phyloP scores from a whole-genome alignment of 2,329 filamentous ascomycete genomes.

The Arthrobotrys sphaeroides region DNA sequence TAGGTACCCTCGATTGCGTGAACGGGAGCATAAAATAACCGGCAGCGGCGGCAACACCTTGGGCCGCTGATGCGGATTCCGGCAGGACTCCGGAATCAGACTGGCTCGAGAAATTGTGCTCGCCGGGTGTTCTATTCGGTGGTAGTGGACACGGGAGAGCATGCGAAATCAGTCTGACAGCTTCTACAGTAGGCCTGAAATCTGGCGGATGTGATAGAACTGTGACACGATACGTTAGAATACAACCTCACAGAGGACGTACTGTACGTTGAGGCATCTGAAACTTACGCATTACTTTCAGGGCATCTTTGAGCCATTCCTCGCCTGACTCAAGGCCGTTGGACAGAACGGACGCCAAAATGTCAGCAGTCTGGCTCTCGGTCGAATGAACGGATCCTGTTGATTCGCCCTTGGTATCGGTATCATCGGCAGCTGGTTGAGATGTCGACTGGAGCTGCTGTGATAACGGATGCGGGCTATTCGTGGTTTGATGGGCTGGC shows the following conservation, averaged over 20 bases:
- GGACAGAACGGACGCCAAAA: slow-evolving; percentile 38
- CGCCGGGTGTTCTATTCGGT: slow-evolving; percentile 49
- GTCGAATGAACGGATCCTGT: neutral
- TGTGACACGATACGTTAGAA: neutral
- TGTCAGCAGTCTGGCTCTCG: slow-evolving; percentile 21
- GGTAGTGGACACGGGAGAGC: slow-evolving; percentile 57
- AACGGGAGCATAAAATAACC: slow-evolving; percentile 57
- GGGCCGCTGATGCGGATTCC: slow-evolving; percentile 56
- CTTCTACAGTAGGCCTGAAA: slow-evolving; percentile 55
- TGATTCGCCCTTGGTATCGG: slow-evolving; percentile 18
- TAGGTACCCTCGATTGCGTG: slow-evolving; percentile 52
- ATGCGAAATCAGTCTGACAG: slow-evolving; percentile 57
- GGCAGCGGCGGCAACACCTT: slow-evolving; percentile 57
- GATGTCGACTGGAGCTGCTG: slow-evolving; percentile 16
- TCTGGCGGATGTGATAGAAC: slow-evolving; percentile 53
- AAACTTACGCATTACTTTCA: slow-evolving; percentile 51
- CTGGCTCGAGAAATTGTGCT: slow-evolving; percentile 48
- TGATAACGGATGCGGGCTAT: slow-evolving; percentile 10
- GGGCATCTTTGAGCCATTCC: slow-evolving; percentile 42
- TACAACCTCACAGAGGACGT: neutral
- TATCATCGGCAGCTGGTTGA: slow-evolving; percentile 10
- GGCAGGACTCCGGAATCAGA: slow-evolving; percentile 54
- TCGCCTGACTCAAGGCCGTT: slow-evolving; percentile 46
- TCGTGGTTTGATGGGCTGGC: neutral
- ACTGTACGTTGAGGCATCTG: neutral